Percentiles rank a stretch among this genome's conserved stretches.
phyloP scores from a whole-genome alignment of 306 rosid species.

The Fragaria nilgerrensis region DNA sequence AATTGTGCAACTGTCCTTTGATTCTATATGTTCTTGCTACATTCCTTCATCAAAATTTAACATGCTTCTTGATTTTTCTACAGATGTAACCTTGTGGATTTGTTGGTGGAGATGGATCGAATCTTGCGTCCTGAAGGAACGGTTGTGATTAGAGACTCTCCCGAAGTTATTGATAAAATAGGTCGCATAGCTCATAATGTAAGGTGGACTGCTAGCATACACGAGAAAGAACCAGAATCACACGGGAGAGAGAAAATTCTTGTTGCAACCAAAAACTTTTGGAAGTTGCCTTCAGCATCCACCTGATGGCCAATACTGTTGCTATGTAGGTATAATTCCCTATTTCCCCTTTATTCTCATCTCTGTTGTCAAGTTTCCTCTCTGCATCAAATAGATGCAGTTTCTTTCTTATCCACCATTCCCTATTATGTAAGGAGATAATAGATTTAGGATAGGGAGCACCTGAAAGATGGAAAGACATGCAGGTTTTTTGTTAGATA shows the following conservation, averaged over 20 bases:
- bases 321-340: slow-evolving; percentile 40
- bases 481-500: slow-evolving; percentile 31
- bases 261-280: slow-evolving; percentile 67
- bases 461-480: slow-evolving; percentile 31
- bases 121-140: slow-evolving; percentile 94
- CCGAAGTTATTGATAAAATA: slow-evolving; percentile 73
- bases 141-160: slow-evolving; percentile 68
- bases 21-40: neutral
- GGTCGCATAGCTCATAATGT: slow-evolving; percentile 67
- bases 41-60: neutral
- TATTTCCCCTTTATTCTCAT: slow-evolving; percentile 22
- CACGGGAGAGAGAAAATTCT: slow-evolving; percentile 73
- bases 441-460: slow-evolving; percentile 35
- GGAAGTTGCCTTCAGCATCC: slow-evolving; percentile 60
- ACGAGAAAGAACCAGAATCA: slow-evolving; percentile 74
- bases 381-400: slow-evolving; percentile 38
- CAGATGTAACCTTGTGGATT: slow-evolving; percentile 91
- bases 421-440: slow-evolving; percentile 32
- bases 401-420: slow-evolving; percentile 36
- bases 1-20: neutral
- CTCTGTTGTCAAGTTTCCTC: slow-evolving; percentile 24
- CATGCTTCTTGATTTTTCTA: slow-evolving; percentile 16
- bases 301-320: slow-evolving; percentile 30
- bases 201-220: slow-evolving; percentile 63
- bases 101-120: slow-evolving; percentile 92